Base-by-base conservation (phyloP, 2,329 filamentous ascomycete species). In the Xylaria arbuscula region DNA sequence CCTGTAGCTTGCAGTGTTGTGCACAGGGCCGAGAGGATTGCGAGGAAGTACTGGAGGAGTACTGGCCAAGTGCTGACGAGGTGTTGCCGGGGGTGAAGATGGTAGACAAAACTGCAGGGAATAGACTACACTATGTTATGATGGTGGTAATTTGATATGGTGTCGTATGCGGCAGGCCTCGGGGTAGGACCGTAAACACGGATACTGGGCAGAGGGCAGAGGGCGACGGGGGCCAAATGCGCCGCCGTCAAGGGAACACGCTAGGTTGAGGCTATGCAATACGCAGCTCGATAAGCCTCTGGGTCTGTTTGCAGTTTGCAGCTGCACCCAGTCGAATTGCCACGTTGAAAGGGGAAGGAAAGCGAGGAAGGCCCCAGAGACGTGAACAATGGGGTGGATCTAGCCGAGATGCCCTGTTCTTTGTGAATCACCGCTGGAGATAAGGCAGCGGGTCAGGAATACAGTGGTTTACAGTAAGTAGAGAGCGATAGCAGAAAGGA, bases 71-170 rank as follows among this genome's bases (percentile, higher is more conserved):
- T 64, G 51, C 59, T 68, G 65, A 40, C 47, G 32, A 61, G 10
- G 36, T 28, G 32, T 58, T 5, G 62, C 34, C 28, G 15, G 34
- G 36, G 17, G 24, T 56, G 13, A 66, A 63, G 34, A 17, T 42
- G 15, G 22, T 22, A 56, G 70, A 72, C 45, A 70, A 71, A 72
- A 69, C 62, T 62, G 69, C 64, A 47, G 36, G 32, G 67, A 71
- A 72, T 17, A 17, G n/a, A 17, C 17, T 45, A 17, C 28, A 28
- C 28, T 45, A 45, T 68, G 51, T 40, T 59, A 64, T 61, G 64
- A 72, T 59, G 57, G 61, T 50, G 57, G 62, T 55, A 34, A 47
- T 58, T 64, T 53, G 62, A 55, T 73, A 71, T 70, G 67, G 66
- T 8, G 36, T 6, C 13, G 51, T 51, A 70, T 72, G 68, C 69